Percentiles rank a stretch among this genome's conserved stretches.
Evolutionary conservation across 1,139 yeast genomes (phyloP).

Genomic region (Hansenula sp.): DNA sequence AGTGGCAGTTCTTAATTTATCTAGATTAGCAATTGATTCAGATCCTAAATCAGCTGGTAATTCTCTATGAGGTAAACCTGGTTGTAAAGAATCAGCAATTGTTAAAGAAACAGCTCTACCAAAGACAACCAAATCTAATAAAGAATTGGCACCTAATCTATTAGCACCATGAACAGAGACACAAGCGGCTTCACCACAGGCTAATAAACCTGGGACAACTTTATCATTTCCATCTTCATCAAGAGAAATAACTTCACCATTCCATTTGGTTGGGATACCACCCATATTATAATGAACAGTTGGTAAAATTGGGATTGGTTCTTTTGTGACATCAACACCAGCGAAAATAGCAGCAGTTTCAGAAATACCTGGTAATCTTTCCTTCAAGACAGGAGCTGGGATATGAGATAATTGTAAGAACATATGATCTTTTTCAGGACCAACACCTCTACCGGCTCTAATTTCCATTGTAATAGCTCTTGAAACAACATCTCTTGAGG

Average conservation of each 20-base stretch:
- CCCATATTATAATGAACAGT: conserved; percentile 99
- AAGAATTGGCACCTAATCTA: conserved; percentile 98
- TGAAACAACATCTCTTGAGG: conserved; percentile 97
- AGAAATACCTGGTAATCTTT: conserved; percentile 98
- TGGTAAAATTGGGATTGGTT: conserved; percentile 97
- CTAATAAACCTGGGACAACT: conserved; percentile 89
- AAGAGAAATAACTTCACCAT: conserved; percentile 87
- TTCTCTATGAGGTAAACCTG: conserved; percentile 82
- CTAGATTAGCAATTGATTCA: conserved; percentile 88
- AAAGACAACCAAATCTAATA: conserved; percentile 93
- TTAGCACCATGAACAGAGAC: conserved; percentile 99
- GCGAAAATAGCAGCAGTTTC: conserved; percentile 98
- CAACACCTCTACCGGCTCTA: conserved; percentile 99
- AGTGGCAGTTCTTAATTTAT: conserved; percentile 76
- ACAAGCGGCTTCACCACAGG: conserved; percentile 99
- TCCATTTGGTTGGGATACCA: conserved; percentile 98
- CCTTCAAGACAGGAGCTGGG: conserved; percentile 88
- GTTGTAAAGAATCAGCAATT: conserved; percentile 77
- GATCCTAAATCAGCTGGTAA: conserved; percentile 83
- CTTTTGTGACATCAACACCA: conserved; percentile 98
- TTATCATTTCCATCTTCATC: conserved; percentile 88
- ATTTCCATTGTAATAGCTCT: conserved; percentile 98
- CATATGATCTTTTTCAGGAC: conserved; percentile 94
- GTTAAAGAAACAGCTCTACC: conserved; percentile 98
- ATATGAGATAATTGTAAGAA: conserved; percentile 90